Conservation (phyloP, 345 rosid genomes). For the Aegle marmelos region DNA sequence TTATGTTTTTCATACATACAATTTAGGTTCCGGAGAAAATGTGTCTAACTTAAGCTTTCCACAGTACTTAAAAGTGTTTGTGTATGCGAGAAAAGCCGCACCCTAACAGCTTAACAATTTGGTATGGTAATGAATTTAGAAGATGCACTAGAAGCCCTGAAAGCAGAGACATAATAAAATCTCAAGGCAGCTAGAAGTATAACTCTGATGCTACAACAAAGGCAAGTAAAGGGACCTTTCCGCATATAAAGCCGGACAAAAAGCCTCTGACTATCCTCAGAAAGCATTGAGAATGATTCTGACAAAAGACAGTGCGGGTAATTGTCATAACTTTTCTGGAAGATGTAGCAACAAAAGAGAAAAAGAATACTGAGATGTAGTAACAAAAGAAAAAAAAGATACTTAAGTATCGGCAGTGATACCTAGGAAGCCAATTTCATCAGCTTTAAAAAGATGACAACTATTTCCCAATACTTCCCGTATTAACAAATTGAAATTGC, state of each 20-base stretch:
- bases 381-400: slow-evolving; percentile 1
- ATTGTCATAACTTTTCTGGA: not conserved
- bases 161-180: not conserved
- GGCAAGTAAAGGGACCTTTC: slow-evolving; percentile 50
- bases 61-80: not conserved
- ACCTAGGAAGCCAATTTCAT: slow-evolving; percentile 69
- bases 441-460: slow-evolving; percentile 58
- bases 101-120: slow-evolving; percentile 1
- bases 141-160: not conserved
- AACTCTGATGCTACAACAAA: not conserved
- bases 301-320: slow-evolving; percentile 28
- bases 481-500: slow-evolving; percentile 62
- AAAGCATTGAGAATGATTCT: slow-evolving; percentile 66
- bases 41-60: not conserved
- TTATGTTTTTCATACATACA: not conserved
- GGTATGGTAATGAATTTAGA: not conserved
- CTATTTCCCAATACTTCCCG: slow-evolving; percentile 63
- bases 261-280: slow-evolving; percentile 79
- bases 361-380: not conserved
- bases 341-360: not conserved
- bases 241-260: slow-evolving; percentile 82
- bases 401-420: slow-evolving; percentile 17
- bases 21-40: not conserved
- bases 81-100: not conserved
- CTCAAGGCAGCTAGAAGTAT: not conserved